Conservation (phyloP, 2,329 filamentous ascomycete genomes). For the Botrytis byssoidea region DNA sequence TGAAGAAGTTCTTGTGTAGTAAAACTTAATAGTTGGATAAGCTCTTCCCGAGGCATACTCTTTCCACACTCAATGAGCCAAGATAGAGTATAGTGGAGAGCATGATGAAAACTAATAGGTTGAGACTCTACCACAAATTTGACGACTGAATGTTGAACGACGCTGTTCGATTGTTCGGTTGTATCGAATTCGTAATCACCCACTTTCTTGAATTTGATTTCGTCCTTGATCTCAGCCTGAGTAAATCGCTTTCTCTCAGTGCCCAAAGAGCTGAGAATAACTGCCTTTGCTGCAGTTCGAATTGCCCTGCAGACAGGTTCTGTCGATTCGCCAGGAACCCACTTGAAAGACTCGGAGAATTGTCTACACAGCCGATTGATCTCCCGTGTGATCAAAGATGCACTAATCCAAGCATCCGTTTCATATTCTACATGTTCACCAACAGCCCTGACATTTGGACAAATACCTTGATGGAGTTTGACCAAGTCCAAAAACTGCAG, state of each 20-base stretch:
- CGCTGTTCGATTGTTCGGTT: slow-evolving; percentile 32
- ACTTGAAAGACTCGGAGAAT: slow-evolving; percentile 81
- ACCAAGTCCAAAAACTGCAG: slow-evolving; percentile 94
- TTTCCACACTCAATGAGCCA: slow-evolving; percentile 93
- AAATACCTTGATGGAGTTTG: slow-evolving; percentile 95
- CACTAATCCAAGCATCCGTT: slow-evolving; percentile 96
- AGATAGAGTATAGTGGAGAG: slow-evolving; percentile 90
- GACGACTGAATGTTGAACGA: slow-evolving; percentile 62
- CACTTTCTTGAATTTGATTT: slow-evolving; percentile 77
- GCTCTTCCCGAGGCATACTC: slow-evolving; percentile 63
- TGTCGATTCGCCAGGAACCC: slow-evolving; percentile 62
- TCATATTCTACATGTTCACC: slow-evolving; percentile 98
- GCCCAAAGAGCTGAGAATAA: slow-evolving; percentile 86
- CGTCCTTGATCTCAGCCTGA: slow-evolving; percentile 82
- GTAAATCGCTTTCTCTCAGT: slow-evolving; percentile 84
- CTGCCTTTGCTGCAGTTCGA: slow-evolving; percentile 72
- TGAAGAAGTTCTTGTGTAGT: slow-evolving; percentile 67
- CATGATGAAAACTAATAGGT: slow-evolving; percentile 95
- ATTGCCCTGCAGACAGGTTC: slow-evolving; percentile 68
- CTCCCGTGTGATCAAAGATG: slow-evolving; percentile 88
- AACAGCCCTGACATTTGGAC: slow-evolving; percentile 86
- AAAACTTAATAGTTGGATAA: slow-evolving; percentile 70
- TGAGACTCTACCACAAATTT: slow-evolving; percentile 86
- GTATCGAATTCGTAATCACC: slow-evolving; percentile 77
- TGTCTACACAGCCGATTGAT: slow-evolving; percentile 90